Percentiles rank a stretch among this genome's conserved stretches.
These are phyloP conservation scores for Stephanodiscus triporus DNA, from an alignment of 108 stramenopile genomes.

Conservation along the genomic window DNA sequence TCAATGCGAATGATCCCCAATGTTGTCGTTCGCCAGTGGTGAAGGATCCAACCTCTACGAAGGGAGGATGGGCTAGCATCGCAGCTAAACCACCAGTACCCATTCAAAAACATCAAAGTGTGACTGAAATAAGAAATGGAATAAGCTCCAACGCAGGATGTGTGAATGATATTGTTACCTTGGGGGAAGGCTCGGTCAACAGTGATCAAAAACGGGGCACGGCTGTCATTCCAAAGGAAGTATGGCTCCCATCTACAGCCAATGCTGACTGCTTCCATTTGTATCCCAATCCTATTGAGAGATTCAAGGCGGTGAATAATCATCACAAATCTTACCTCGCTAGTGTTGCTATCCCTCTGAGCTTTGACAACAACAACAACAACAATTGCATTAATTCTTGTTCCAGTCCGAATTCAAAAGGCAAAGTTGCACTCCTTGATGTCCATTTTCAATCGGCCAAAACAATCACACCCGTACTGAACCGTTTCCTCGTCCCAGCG, in stretches of 20 bases:
- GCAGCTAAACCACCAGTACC: conserved; percentile 41
- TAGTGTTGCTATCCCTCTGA: conserved; percentile 34
- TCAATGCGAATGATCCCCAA: not conserved
- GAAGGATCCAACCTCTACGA: conserved; percentile 8
- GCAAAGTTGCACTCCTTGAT: conserved; percentile 47
- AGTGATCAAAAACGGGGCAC: conserved; percentile 12
- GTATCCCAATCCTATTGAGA: conserved; percentile 44
- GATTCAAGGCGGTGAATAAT: conserved; percentile 48
- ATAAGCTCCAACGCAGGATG: conserved; percentile 6
- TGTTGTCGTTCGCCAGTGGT: not conserved
- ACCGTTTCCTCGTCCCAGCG: conserved; percentile 39
- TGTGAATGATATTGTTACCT: not conserved
- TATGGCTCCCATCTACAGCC: conserved; percentile 46
- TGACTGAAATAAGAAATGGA: not conserved
- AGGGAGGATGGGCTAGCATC: conserved; percentile 40
- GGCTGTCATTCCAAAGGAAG: conserved; percentile 47
- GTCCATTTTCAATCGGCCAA: conserved; percentile 54
- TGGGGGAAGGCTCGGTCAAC: not conserved
- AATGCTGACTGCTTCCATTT: conserved; percentile 49
- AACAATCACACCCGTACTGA: conserved; percentile 41
- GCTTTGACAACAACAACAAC: conserved; percentile 25
- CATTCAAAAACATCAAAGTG: not conserved
- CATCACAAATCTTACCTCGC: conserved; percentile 44
- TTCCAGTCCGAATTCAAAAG: conserved; percentile 10
- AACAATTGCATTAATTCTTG: not conserved